These are phyloP conservation scores for Flueggea neowawraea DNA, from an alignment of 441 rosid species.

Conservation along the genomic window DNA sequence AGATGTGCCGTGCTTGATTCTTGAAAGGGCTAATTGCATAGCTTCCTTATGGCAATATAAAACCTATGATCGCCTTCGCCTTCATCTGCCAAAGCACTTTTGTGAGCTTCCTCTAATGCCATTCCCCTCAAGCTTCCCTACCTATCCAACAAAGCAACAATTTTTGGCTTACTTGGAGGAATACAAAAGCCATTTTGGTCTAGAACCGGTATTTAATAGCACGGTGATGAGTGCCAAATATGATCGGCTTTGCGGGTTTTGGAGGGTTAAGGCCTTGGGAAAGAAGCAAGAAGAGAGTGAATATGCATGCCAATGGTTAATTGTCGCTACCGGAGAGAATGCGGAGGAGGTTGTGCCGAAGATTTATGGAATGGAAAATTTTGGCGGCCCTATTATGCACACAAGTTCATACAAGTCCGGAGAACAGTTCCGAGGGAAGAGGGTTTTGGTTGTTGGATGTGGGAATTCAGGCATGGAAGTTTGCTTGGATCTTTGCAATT, in stretches of 20 bases:
- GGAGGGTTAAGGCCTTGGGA: constrained; percentile 53
- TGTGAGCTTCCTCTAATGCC: constrained; percentile 72
- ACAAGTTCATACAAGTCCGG: constrained; percentile 64
- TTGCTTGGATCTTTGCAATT: constrained; percentile 77
- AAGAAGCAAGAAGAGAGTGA: constrained; percentile 32
- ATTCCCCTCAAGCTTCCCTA: constrained; percentile 61
- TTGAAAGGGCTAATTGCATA: constrained; percentile 61
- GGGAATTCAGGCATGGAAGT: constrained; percentile 96
- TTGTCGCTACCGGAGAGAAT: constrained; percentile 81
- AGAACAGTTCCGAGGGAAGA: constrained; percentile 39
- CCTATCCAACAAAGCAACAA: constrained; percentile 77
- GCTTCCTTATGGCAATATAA: constrained; percentile 76
- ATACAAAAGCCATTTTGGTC: constrained; percentile 34
- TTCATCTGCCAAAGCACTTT: constrained; percentile 77
- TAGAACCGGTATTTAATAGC: constrained; percentile 46
- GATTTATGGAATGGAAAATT: constrained; percentile 49
- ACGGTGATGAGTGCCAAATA: constrained; percentile 57
- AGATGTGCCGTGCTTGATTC: constrained; percentile 55
- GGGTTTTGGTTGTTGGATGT: constrained; percentile 81
- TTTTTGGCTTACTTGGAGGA: constrained; percentile 50
- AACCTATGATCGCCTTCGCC: constrained; percentile 83
- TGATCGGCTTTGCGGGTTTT: constrained; percentile 36
- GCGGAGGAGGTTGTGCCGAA: constrained; percentile 60
- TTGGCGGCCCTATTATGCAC: constrained; percentile 53
- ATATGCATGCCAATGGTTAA: constrained; percentile 56